phyloP scores from a whole-genome alignment of 257 asterid genomes.

The Misopates orontium region DNA sequence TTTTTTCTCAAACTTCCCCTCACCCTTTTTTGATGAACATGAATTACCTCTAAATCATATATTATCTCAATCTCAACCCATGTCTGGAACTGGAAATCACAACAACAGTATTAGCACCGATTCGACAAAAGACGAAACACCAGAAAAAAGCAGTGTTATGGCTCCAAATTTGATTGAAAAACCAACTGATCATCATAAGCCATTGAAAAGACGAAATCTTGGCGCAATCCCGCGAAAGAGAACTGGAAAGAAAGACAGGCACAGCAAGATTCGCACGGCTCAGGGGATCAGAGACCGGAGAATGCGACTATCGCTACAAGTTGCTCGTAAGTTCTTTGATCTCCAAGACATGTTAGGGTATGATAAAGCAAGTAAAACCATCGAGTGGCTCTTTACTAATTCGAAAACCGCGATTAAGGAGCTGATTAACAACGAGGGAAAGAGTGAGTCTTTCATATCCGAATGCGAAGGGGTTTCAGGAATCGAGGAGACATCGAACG shows the following conservation, averaged over 20 bases:
- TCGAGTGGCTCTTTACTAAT: conserved; percentile 67
- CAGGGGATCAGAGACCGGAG: conserved; percentile 70
- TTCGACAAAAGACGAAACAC: background rate
- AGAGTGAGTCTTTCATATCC: conserved; percentile 44
- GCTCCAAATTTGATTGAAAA: background rate
- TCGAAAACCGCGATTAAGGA: conserved; percentile 65
- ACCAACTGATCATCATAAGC: too few relatives aligned
- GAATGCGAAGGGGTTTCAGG: conserved; percentile 48
- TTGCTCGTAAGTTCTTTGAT: conserved; percentile 73
- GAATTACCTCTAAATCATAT: conserved; percentile 45
- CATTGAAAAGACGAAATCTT: conserved; percentile 22
- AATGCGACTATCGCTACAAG: conserved; percentile 69
- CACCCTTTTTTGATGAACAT: conserved; percentile 48
- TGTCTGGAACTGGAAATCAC: background rate
- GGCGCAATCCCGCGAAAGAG: conserved; percentile 40
- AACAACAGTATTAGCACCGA: background rate
- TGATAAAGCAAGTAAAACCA: conserved; percentile 76
- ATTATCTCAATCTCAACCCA: conserved; percentile 35
- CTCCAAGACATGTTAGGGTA: conserved; percentile 73
- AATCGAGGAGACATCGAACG: conserved; percentile 31
- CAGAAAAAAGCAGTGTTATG: too few relatives aligned
- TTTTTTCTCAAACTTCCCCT: conserved; percentile 42
- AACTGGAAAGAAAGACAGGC: conserved; percentile 66
- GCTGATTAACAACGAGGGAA: conserved; percentile 27
- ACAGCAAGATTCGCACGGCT: conserved; percentile 82